phyloP scores from a whole-genome alignment of 768 basidiomycete species.

The Lactifluus echinatus region DNA sequence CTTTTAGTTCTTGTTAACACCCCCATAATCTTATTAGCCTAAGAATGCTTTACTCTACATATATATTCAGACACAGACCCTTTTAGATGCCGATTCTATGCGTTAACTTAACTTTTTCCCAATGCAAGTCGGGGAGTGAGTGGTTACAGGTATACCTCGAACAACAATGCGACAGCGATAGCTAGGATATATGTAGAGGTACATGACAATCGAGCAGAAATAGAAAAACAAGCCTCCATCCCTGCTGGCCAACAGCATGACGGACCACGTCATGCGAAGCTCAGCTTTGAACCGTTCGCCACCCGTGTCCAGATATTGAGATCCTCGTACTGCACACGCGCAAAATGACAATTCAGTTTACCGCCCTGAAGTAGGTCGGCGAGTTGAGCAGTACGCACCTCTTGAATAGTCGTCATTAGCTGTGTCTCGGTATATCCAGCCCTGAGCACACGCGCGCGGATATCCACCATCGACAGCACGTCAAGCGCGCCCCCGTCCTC shows the following conservation, averaged over 20 bases:
- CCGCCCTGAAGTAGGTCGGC: too few relatives aligned
- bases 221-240: not conserved
- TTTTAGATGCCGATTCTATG: too few relatives aligned
- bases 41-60: not conserved
- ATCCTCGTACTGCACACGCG: conserved; percentile 73
- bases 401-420: conserved; percentile 73
- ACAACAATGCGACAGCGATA: conserved; percentile 13
- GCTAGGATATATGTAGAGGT: conserved; percentile 1
- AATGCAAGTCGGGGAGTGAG: too few relatives aligned
- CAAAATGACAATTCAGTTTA: not conserved
- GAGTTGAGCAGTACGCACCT: conserved; percentile 54
- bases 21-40: not conserved
- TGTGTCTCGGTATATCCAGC: conserved; percentile 89
- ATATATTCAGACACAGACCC: not conserved
- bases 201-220: not conserved
- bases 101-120: too few relatives aligned
- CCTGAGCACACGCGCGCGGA: conserved; percentile 76
- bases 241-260: conserved; percentile 24
- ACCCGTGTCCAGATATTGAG: conserved; percentile 73
- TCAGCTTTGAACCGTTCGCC: conserved; percentile 76
- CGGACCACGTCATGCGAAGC: conserved; percentile 35
- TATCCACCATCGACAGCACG: conserved; percentile 78
- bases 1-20: not conserved
- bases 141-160: conserved; percentile 10
- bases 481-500: conserved; percentile 46